Evolutionary conservation across 345 rosid species (phyloP), one percentile per base, ranked within the genome.

Genomic region (Brassica carinata): DNA sequence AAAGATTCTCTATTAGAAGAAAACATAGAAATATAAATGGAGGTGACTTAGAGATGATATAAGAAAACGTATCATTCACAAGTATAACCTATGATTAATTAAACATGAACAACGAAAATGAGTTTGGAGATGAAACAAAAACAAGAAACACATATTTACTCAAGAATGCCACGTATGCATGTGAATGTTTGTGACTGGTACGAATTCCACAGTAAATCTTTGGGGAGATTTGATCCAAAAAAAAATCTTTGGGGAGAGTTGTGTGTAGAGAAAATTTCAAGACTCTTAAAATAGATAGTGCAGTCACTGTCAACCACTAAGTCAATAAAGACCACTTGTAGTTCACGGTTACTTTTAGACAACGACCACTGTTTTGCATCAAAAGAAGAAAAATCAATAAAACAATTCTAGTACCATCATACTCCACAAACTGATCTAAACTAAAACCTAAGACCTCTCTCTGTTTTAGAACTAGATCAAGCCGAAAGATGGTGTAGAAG

Each of bases 301-400:
- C 79, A 69, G 71, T 69, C 83, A 64, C 83, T 75, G 72, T 80
- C 83, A 69, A 69, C 61, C 64, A 79, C 36, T 73, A 69, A 48
- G 75, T 69, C 75, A 29, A 64, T 17, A n/a, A 74, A 75, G 76
- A 75, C 76, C 83, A 75, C 83, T 75, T 30, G 30, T 80, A 70
- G 83, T 80, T 75, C 75, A 64, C 76, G 29, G 79, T 75, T 72
- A 69, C 76, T 75, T 80, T 69, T 80, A 61, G 83, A 80, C 71
- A 75, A 70, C 76, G 72, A 75, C 72, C 53, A 75, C 79, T 80
- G 83, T 64, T 75, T 64, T 38, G 79, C 79, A 75, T 80, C 63
- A 75, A 80, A 80, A 80, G 75, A 74, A 69, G 77, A 18, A 69
- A 69, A 64, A n/a, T 8, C 72, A 64, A 36, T 36, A 64, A 75